Percentiles rank a stretch among this genome's conserved stretches.
Conservation (phyloP, 352 stramenopile genomes). For the Ochromonadaceae sp. region DNA sequence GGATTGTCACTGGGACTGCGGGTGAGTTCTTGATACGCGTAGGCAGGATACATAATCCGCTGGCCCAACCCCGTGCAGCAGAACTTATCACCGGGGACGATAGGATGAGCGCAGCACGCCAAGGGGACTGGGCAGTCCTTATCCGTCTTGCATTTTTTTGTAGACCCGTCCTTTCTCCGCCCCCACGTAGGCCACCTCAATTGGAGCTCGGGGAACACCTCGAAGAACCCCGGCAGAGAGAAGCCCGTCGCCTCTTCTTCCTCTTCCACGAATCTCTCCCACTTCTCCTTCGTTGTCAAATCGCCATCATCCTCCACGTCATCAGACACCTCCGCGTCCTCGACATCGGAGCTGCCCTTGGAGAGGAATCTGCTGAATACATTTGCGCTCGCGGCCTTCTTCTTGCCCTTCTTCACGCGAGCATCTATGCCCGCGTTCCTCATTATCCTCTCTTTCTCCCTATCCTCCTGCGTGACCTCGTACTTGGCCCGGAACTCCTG, state of each 20-base stretch:
- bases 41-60: neutral
- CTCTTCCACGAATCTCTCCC: neutral
- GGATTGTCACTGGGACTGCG: no score
- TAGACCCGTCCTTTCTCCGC: neutral
- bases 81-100: neutral
- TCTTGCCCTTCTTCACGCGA: no score
- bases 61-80: conserved; percentile 2
- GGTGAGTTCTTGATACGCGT: no score
- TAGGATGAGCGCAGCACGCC: neutral
- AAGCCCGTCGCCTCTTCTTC: neutral
- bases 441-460: neutral
- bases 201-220: conserved; percentile 12
- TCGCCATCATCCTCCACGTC: no score
- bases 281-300: conserved; percentile 7
- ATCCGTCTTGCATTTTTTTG: neutral
- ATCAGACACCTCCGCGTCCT: no score
- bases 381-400: no score
- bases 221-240: conserved; percentile 4
- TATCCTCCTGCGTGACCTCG: neutral
- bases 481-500: neutral
- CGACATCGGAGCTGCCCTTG: no score
- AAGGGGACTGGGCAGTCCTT: neutral
- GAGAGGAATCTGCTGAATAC: no score
- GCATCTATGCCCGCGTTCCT: no score
- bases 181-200: neutral